A percentile compares a stretch with the other conserved stretches of the same genome.
phyloP scores from a whole-genome alignment of 148 eudicot genomes.

The Chenopodium quinoa region DNA sequence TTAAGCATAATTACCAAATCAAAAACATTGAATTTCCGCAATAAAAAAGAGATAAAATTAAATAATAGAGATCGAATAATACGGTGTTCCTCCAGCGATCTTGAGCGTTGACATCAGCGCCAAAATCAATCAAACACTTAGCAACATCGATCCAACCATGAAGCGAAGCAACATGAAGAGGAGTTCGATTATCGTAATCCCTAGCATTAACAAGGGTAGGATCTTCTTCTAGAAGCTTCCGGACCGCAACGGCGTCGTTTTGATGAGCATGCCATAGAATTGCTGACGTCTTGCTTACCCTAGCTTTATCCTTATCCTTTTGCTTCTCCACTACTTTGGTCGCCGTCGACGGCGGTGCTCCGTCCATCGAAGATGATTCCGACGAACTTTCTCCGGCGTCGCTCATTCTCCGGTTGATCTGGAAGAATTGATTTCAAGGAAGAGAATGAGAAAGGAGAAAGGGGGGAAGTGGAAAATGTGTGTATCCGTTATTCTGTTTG shows the following conservation, averaged over 20 bases:
- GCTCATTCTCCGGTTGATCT: slow-evolving; percentile 43
- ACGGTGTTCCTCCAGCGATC: slow-evolving; percentile 99
- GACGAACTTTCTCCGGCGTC: slow-evolving; percentile 38
- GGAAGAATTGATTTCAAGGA: not conserved
- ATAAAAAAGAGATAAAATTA: not conserved
- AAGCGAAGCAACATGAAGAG: slow-evolving; percentile 86
- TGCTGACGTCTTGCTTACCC: slow-evolving; percentile 78
- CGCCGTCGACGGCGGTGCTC: slow-evolving; percentile 7
- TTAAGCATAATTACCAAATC: not conserved
- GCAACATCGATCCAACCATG: slow-evolving; percentile 94
- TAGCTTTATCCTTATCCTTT: slow-evolving; percentile 56
- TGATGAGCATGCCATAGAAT: slow-evolving; percentile 97
- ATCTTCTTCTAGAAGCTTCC: slow-evolving; percentile 86
- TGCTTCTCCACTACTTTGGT: slow-evolving; percentile 40
- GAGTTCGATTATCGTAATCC: slow-evolving; percentile 88
- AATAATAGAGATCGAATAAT: not conserved
- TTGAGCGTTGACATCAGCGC: slow-evolving; percentile 86
- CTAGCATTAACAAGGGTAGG: slow-evolving; percentile 62
- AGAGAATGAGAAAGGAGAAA: not conserved
- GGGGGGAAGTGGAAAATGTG: not conserved
- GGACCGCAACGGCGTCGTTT: slow-evolving; percentile 66
- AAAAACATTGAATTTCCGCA: not conserved
- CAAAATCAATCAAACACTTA: slow-evolving; percentile 60
- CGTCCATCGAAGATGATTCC: not conserved
- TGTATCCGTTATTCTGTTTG: slow-evolving; percentile 34